Evolutionary conservation across 164 flowering plant species (phyloP).

Genomic region (Umbellularia californica): DNA sequence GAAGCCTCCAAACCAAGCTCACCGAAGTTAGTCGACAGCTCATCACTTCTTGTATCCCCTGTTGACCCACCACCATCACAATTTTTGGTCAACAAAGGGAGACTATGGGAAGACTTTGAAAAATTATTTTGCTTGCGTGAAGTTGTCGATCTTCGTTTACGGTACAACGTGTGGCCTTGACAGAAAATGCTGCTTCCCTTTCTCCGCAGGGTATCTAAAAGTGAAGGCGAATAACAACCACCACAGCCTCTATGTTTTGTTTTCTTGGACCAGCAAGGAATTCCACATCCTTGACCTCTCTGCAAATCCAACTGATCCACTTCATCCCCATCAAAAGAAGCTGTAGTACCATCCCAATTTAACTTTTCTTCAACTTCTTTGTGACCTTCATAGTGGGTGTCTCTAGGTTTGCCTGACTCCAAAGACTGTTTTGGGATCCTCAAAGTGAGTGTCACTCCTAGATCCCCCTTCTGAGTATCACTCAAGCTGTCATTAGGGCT

Average conservation of each 20-base stretch:
- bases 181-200: constrained; percentile 73
- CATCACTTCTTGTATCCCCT: constrained; percentile 62
- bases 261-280: constrained; percentile 86
- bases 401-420: constrained; percentile 37
- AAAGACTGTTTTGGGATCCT: constrained; percentile 33
- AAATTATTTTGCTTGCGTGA: constrained; percentile 39
- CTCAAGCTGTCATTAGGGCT: constrained; percentile 54
- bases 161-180: constrained; percentile 51
- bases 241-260: constrained; percentile 54
- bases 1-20: constrained; percentile 93
- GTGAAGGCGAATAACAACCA: constrained; percentile 82
- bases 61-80: constrained; percentile 59
- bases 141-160: constrained; percentile 28
- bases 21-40: constrained; percentile 74
- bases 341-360: constrained; percentile 64
- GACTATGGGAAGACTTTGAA: constrained; percentile 46
- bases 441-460: constrained; percentile 44
- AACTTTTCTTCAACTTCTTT: constrained; percentile 16
- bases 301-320: constrained; percentile 68
- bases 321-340: constrained; percentile 66
- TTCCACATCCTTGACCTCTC: constrained; percentile 80
- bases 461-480: constrained; percentile 43
- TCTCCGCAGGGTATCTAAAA: constrained; percentile 79
- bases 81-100: constrained; percentile 59
- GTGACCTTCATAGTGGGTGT: constrained; percentile 29